Base-by-base conservation (phyloP, 2,329 filamentous ascomycete genomes). In the Fusarium chuoi region DNA sequence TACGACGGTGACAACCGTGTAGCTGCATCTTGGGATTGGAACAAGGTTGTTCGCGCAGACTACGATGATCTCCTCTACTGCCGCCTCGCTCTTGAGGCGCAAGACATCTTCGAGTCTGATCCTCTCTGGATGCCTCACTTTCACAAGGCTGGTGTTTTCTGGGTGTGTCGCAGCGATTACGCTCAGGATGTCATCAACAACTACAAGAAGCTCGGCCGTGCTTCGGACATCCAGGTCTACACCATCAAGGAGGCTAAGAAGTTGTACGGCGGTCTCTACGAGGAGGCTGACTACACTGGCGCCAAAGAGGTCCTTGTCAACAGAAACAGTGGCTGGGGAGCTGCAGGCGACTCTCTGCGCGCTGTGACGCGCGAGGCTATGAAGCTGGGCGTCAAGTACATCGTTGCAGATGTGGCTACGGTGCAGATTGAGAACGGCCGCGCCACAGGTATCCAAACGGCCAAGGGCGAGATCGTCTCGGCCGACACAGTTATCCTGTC, bases 21-120 rank as follows among this genome's bases (percentile, higher is more conserved):
- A 30, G 91, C 90, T 38, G 92, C 92, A 1, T 93, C 92, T 0
- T 92, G 89, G 84, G 92, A 94, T 82, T 76, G 74, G 74, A 76
- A 76, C 61, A 76, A 76, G 59, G 74, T 76, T 14, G 62, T 76
- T 15, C 74, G 74, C 26, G 74, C 74, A 28, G 74, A 76, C 60
- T 76, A 76, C 61, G 74, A 88, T 62, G 89, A 92, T 75, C 82
- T 88, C 4, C 80, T 90, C 22, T 93, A 94, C 83, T 90, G 88
- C 80, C 81, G 86, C 56, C 85, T 94, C 26, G 92, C 88, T 0
- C 85, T 93, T 35, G 90, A 93, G 81, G 89, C 92, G 0, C 89
- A 91, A 76, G 87, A 90, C 58, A 81, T 89, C 2, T 94, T 91
- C 85, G 85, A 85, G 62, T 82, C 80, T 2, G 87, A 90, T 60